Base-by-base conservation (phyloP, 1,284 basidiomycete genomes). In the Ganoderma multipileum region DNA sequence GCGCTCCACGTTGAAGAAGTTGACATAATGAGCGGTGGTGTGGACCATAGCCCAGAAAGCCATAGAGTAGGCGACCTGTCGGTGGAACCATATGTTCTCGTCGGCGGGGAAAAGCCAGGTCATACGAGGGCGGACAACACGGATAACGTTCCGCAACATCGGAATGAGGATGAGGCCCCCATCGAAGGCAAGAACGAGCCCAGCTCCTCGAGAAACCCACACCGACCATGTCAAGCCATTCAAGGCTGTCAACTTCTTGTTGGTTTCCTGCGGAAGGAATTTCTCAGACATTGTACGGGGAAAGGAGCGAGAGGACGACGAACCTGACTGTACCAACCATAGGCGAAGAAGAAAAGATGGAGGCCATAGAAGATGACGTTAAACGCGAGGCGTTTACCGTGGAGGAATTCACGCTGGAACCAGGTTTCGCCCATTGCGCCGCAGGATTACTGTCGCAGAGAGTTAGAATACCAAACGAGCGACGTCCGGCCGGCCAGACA, bases 1-100 rank as follows among this genome's bases (percentile, higher is more conserved):
- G 67, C 87, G 87, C 78, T 94, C 92, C 69, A 95, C 91, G 72
- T 94, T 95, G 83, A 95, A 89, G 79, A 95, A 96, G 80, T 96
- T 96, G 81, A 95, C 90, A 76, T 96, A 96, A 81, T 96, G 95
- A 18, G 94, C 91, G 4, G 95, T 95, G 3, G 92, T 92, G 80
- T 97, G 95, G 1, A 96, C 91, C 85, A 91, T 89, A 12, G 91
- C 81, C 91, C 92, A 95, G 82, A 95, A 95, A 3, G 94, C 90
- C 87, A 95, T 90, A 11, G 92, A 93, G 79, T 96, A 96, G 14
- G 95, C 95, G 52, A 95, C 93, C 76, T 96, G 95, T 70, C 94
- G 85, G 79, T 97, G 95, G 84, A 95, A 95, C 95, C 94, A 95
- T 76, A 96, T 91, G 75, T 94, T 95, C 83, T 96, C 95, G 79